phyloP scores from a whole-genome alignment of 2,329 filamentous ascomycete species.

The Fusarium sp. region DNA sequence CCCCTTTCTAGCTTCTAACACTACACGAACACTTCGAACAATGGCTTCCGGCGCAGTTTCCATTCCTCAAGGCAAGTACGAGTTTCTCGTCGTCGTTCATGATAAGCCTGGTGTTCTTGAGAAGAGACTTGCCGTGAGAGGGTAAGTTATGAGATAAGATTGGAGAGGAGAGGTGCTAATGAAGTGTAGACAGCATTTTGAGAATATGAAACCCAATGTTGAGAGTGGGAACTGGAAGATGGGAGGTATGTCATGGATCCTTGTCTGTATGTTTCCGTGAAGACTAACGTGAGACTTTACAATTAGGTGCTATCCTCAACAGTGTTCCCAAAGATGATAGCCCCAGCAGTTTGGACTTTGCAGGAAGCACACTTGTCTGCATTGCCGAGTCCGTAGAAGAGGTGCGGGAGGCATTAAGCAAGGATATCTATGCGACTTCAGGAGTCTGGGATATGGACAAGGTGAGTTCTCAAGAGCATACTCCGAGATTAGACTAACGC shows the following conservation, averaged over 20 bases:
- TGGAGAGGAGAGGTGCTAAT: constrained; percentile 30
- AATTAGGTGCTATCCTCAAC: constrained; percentile 72
- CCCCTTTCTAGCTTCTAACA: neutral
- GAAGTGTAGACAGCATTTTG: constrained; percentile 61
- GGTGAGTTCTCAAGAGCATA: constrained; percentile 50
- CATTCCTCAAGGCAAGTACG: constrained; percentile 55
- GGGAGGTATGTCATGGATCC: constrained; percentile 62
- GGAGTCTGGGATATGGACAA: constrained; percentile 87
- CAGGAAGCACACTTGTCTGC: constrained; percentile 77
- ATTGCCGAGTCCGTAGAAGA: constrained; percentile 76
- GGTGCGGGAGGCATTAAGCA: constrained; percentile 71
- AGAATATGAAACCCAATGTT: constrained; percentile 62
- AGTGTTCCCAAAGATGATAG: constrained; percentile 72
- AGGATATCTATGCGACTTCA: constrained; percentile 76
- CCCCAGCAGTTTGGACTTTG: constrained; percentile 71
- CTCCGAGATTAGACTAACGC: neutral
- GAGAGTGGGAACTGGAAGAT: constrained; percentile 70
- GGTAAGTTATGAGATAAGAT: constrained; percentile 61
- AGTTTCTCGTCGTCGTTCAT: constrained; percentile 77
- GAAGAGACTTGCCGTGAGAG: constrained; percentile 71
- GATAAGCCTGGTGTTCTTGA: constrained; percentile 70
- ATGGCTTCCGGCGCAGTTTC: constrained; percentile 46
- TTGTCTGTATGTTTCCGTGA: no score
- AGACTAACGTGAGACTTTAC: no score
- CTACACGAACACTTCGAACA: constrained; percentile 46